Base-by-base conservation (phyloP, 2,329 filamentous ascomycete species). In the Hypoxylon sp. region DNA sequence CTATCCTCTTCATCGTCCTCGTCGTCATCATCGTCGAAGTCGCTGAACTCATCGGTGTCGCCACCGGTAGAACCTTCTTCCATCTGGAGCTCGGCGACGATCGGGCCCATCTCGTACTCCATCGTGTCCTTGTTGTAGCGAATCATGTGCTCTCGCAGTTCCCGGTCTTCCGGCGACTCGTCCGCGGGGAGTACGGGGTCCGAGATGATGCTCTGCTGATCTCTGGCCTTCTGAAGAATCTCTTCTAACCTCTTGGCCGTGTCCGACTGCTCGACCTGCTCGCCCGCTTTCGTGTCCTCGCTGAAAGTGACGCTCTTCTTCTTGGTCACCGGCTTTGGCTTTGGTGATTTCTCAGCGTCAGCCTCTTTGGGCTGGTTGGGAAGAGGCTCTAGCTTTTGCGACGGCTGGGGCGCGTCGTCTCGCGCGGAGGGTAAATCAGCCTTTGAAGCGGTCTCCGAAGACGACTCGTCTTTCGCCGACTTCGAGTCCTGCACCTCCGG, bases 61-160 rank as follows among this genome's bases (percentile, higher is more conserved):
- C 81, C 77, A 2, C 79, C 81, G 10, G 78, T 78, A n/a, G 80
- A 79, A 20, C 81, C 84, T 58, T 93, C 88, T 61, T 96, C 91
- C 1, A 98, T 75, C 55, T 96, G 86, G 41, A 99, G 83, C 75
- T 98, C 92, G 13, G 95, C 95, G 13, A 99, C 95, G 2, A 99
- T 90, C 31, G 91, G 87, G 3, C 92, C 92, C 55, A 99, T 88
- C 73, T 98, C 94, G 40, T 89, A 88, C 74, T 97, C 79, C 69
- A 71, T 70, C 3, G 69, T 71, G 29, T 70, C 55, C 51, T 62
- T 82, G 60, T 91, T 88, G 71, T 98, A 99, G 62, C 90, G 83
- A 6, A 98, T 81, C 93, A 99, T 98, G 69, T 97, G 88, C 55
- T 88, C 85, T 4, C 95, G 88, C 20, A 97, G 75, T 26, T 83